Conservation (phyloP, 768 basidiomycete genomes). For the Termitomyces sp. region DNA sequence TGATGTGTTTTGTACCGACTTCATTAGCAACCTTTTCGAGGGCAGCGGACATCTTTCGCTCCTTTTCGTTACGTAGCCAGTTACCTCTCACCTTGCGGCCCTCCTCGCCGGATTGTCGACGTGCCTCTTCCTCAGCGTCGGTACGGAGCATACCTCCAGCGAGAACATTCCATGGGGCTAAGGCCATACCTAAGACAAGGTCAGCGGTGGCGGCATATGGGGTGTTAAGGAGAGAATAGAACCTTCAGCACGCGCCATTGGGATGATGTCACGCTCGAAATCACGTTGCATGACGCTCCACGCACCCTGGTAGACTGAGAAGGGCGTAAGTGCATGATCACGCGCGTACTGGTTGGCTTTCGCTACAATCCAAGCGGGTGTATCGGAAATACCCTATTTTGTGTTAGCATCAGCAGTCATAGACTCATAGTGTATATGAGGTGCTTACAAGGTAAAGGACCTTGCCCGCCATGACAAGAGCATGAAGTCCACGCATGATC, state of each 20-base stretch:
- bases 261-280: constrained; percentile 49
- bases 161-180: constrained; percentile 26
- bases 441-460: constrained; percentile 42
- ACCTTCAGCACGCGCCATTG: constrained; percentile 39
- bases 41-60: constrained; percentile 30
- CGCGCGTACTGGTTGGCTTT: constrained; percentile 47
- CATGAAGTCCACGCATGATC: constrained; percentile 54
- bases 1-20: constrained; percentile 33
- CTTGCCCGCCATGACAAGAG: constrained; percentile 49
- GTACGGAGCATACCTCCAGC: constrained; percentile 45
- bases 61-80: constrained; percentile 35
- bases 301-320: constrained; percentile 47
- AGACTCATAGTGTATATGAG: background rate
- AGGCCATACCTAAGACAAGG: constrained; percentile 23
- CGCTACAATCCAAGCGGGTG: constrained; percentile 44
- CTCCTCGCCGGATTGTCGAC: constrained; percentile 23
- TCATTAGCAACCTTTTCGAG: constrained; percentile 40
- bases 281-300: constrained; percentile 41
- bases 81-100: constrained; percentile 16
- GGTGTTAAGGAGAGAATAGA: constrained; percentile 1
- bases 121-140: constrained; percentile 34
- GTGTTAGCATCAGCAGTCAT: background rate
- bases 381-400: constrained; percentile 32
- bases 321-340: constrained; percentile 43
- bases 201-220: constrained; percentile 24